phyloP scores from a whole-genome alignment of 1,139 yeast species.

The Hanseniaspora sp. region DNA sequence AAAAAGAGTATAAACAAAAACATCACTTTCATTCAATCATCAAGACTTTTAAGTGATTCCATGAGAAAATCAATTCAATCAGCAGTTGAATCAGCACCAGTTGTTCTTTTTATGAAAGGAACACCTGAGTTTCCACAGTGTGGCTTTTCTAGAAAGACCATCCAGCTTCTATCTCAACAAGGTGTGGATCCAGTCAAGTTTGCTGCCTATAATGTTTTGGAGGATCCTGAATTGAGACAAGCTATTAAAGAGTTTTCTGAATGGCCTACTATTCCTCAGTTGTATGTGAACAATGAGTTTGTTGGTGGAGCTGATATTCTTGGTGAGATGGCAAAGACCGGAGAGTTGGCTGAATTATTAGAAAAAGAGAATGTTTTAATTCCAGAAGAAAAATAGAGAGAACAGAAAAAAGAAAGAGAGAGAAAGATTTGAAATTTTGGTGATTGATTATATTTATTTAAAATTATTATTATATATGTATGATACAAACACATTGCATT shows the following conservation, averaged over 20 bases:
- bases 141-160: slow-evolving; percentile 93
- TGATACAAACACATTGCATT: too few relatives aligned
- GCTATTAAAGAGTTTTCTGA: slow-evolving; percentile 92
- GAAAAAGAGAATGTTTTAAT: slow-evolving; percentile 71
- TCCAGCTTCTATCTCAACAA: slow-evolving; percentile 85
- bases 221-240: slow-evolving; percentile 79
- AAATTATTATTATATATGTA: background rate
- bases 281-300: slow-evolving; percentile 64
- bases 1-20: background rate
- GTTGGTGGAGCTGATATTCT: slow-evolving; percentile 96
- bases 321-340: slow-evolving; percentile 80
- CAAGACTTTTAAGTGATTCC: slow-evolving; percentile 62
- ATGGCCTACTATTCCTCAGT: slow-evolving; percentile 55
- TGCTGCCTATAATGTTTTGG: slow-evolving; percentile 94
- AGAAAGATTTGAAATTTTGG: background rate
- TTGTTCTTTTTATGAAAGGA: slow-evolving; percentile 89
- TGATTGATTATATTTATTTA: background rate
- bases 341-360: slow-evolving; percentile 78
- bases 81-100: slow-evolving; percentile 82
- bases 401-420: background rate
- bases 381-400: slow-evolving; percentile 47
- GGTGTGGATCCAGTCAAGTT: slow-evolving; percentile 95
- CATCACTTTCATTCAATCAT: slow-evolving; percentile 16
- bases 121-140: slow-evolving; percentile 98
- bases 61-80: slow-evolving; percentile 71